Base-by-base conservation (phyloP, 108 stramenopile genomes). In the Conticribra guillardii region DNA sequence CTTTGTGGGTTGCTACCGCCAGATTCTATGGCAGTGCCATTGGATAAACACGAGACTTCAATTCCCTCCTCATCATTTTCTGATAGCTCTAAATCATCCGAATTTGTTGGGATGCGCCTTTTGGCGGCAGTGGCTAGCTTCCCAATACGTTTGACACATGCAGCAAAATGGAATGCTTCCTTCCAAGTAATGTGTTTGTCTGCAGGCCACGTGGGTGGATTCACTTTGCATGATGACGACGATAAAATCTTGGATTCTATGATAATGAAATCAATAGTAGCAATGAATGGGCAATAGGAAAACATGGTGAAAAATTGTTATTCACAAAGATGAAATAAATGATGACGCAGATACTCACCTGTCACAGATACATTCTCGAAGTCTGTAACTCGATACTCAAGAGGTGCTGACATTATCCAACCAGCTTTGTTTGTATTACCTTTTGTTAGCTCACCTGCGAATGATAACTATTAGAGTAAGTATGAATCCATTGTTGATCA, bases 141-240 rank as follows among this genome's bases (percentile, higher is more conserved):
- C 14, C 94, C 94, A 53, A 95, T 85, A 29, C 89, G 75, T 54
- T 83, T 86, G 16, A 76, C 84, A 53, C 94, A 92, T 23, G 91
- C 88, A 32, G 94, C 94, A 77, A 95, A 95, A 68, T 95, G 91
- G 74, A 89, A 91, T 0, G 84, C 88, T 64, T 90, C 91, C 11
- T 81, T 73, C 64, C 85, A 53, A 14, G 83, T 77, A 44, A 95
- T 60, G 55, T 84, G 87, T 58, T 89, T 91, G 58, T 95, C 94
- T 3, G 78, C 71, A 21, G 94, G 91, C 94, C 94, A 95, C 0
- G 76, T 74, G 0, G 94, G 94, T 18, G 89, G 74, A 23, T 52
- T 68, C 64, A 46, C 52, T 37, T 50, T 59, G 52, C 44, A 45
- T 41, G 33, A 34, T 32, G 48, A 15, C 14, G 28, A 59, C 8